A percentile compares a stretch with the other conserved stretches of the same genome.
Evolutionary conservation across 345 rosid genomes (phyloP).

Genomic region (Populus simonii): DNA sequence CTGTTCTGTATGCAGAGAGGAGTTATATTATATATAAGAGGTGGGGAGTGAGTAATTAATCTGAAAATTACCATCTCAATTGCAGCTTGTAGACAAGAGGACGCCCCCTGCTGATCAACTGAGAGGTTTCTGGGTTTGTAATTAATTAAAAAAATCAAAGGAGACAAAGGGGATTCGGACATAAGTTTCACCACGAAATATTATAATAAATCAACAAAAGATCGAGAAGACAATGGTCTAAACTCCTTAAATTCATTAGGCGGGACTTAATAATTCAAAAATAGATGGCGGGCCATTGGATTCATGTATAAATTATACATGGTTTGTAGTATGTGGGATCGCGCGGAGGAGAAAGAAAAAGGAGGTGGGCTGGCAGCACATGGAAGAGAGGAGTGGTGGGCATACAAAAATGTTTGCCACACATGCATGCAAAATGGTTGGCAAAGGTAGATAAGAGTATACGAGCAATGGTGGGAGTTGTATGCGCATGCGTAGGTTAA

Average conservation of each 20-base stretch:
- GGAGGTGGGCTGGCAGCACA: background rate
- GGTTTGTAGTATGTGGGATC: background rate
- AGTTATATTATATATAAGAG: too few species aligned
- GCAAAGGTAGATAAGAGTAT: background rate
- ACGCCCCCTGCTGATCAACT: too few species aligned
- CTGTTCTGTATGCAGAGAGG: too few species aligned
- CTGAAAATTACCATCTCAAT: too few species aligned
- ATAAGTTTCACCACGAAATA: background rate
- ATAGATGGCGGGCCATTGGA: background rate
- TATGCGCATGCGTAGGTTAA: too few species aligned
- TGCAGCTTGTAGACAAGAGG: too few species aligned
- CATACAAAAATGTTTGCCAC: background rate
- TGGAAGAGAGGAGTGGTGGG: background rate
- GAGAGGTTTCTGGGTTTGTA: too few species aligned
- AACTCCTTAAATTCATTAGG: background rate
- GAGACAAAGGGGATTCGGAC: background rate
- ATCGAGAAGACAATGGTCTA: background rate
- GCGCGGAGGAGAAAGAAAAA: background rate
- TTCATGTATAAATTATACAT: background rate
- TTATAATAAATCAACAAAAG: background rate
- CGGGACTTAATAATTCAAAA: background rate
- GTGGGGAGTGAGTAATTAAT: too few species aligned
- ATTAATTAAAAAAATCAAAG: background rate
- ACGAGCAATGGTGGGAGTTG: too few species aligned
- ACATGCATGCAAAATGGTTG: background rate